Base-by-base conservation (phyloP, 768 basidiomycete species). In the Naematelia aurantialba region DNA sequence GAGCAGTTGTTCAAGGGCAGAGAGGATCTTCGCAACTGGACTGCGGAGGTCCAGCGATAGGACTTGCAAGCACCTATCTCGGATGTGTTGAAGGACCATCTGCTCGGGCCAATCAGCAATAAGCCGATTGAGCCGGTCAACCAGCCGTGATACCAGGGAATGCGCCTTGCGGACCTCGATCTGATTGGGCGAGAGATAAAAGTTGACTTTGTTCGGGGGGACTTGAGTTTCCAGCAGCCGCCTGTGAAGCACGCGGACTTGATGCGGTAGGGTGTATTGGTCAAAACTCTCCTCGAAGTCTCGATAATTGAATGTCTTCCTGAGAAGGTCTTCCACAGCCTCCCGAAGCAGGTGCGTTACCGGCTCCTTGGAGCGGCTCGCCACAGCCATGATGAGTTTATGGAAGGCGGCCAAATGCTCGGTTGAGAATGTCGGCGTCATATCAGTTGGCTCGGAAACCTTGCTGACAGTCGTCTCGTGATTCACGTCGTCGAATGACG, bases 101-200 rank as follows among this genome's bases (percentile, higher is more conserved):
- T 99, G 96, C 63, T 98, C 94, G 0, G 96, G 94, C 92, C 91
- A 99, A 65, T 91, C 87, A 60, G 80, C 78, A 24, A 87, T 81
- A 19, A 96, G 80, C 1, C 31, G 59, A 13, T 79, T 66, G 26
- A 98, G 79, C 1, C 86, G 83, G 2, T 57, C 57, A 47, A 80
- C 79, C 19, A 94, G 80, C 3, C 79, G 67, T 3, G 70, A 65
- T 8, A 94, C 72, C 13, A 87, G 72, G 0, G 70, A 72, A 2
- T 83, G 78, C 0, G 82, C 86, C 72, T 84, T 89, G 59, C 80
- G 83, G 31, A 84, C 81, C 75, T 96, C 89, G 2, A 76, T 78
- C 27, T 88, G 78, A 69, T 94, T 91, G n/a, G 83, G 63, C 61
- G 92, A 90, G 12, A 75, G 61, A 68, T 97, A 97, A 79, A 96